Evolutionary conservation across 2,329 filamentous ascomycete species (phyloP).

Genomic region (Neonectria punicea): DNA sequence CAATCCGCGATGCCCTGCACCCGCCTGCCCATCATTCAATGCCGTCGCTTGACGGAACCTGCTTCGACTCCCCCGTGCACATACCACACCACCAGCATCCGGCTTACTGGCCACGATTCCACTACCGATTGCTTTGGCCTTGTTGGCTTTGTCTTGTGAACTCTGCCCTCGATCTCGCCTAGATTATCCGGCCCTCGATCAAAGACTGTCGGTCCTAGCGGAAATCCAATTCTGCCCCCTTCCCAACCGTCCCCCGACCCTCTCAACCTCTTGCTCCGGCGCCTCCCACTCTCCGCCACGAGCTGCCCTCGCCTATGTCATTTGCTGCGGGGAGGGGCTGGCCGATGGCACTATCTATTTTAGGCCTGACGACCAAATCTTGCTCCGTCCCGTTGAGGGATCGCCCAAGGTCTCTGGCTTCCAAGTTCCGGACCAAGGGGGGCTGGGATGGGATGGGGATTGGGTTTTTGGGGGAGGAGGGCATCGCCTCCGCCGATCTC

Average conservation of each 20-base stretch:
- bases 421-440: slow-evolving; percentile 27
- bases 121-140: slow-evolving; percentile 26
- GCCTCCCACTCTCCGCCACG: slow-evolving; percentile 18
- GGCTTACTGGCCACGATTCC: neutral
- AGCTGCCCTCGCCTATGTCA: slow-evolving; percentile 23
- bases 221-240: slow-evolving; percentile 23
- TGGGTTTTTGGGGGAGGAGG: slow-evolving; percentile 19
- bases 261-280: slow-evolving; percentile 25
- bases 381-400: slow-evolving; percentile 7
- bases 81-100: slow-evolving; percentile 16
- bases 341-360: slow-evolving; percentile 39
- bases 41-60: slow-evolving; percentile 16
- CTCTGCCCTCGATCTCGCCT: slow-evolving; percentile 35
- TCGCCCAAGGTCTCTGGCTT: slow-evolving; percentile 10
- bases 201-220: slow-evolving; percentile 17
- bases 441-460: slow-evolving; percentile 22
- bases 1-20: slow-evolving; percentile 15
- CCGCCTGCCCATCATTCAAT: slow-evolving; percentile 23
- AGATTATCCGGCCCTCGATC: slow-evolving; percentile 33
- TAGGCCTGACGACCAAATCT: slow-evolving; percentile 22
- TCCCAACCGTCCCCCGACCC: slow-evolving; percentile 20
- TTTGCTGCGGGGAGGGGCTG: slow-evolving; percentile 40
- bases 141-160: slow-evolving; percentile 14
- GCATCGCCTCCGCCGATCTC: slow-evolving; percentile 36
- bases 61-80: slow-evolving; percentile 17